phyloP scores from a whole-genome alignment of 352 stramenopile genomes.

The Nothophytophthora sp. region DNA sequence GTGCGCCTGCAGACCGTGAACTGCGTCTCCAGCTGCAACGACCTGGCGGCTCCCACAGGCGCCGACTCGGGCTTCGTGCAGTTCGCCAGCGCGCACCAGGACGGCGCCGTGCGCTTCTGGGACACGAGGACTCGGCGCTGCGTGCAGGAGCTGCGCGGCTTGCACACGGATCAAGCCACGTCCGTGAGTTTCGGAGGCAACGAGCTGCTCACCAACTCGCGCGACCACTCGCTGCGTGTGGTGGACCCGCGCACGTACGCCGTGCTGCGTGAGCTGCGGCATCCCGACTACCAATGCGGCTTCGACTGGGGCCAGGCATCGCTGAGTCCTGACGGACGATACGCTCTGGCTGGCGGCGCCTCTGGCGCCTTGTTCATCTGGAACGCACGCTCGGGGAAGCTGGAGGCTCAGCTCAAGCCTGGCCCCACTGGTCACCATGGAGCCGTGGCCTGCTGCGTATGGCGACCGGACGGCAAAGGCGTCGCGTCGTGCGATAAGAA shows the following conservation, averaged over 20 bases:
- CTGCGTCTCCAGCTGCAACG: conserved; percentile 84
- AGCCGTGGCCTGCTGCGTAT: conserved; percentile 76
- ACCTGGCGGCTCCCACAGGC: conserved; percentile 52
- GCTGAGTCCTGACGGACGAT: conserved; percentile 69
- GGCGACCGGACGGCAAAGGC: conserved; percentile 62
- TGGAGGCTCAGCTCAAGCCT: conserved; percentile 57
- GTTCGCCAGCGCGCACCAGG: conserved; percentile 80
- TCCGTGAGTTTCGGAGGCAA: conserved; percentile 66
- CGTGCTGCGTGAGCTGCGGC: conserved; percentile 40
- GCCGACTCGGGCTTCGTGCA: conserved; percentile 42
- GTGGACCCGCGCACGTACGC: conserved; percentile 71
- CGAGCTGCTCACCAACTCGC: conserved; percentile 73
- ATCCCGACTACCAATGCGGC: conserved; percentile 63
- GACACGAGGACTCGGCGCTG: conserved; percentile 58
- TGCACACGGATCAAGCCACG: conserved; percentile 75
- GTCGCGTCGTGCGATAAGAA: conserved; percentile 85
- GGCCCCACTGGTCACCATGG: conserved; percentile 52
- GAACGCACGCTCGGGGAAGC: conserved; percentile 49
- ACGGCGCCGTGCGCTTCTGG: conserved; percentile 80
- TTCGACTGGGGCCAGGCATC: conserved; percentile 84
- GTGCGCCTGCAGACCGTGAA: conserved; percentile 72
- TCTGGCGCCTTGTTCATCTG: conserved; percentile 66
- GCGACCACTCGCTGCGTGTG: conserved; percentile 69
- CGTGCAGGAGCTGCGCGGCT: conserved; percentile 48
- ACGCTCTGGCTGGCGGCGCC: conserved; percentile 53